A percentile compares a stretch with the other conserved stretches of the same genome.
These are phyloP conservation scores for Tetracladium setigerum DNA, from an alignment of 495 filamentous ascomycete species.

Conservation along the genomic window DNA sequence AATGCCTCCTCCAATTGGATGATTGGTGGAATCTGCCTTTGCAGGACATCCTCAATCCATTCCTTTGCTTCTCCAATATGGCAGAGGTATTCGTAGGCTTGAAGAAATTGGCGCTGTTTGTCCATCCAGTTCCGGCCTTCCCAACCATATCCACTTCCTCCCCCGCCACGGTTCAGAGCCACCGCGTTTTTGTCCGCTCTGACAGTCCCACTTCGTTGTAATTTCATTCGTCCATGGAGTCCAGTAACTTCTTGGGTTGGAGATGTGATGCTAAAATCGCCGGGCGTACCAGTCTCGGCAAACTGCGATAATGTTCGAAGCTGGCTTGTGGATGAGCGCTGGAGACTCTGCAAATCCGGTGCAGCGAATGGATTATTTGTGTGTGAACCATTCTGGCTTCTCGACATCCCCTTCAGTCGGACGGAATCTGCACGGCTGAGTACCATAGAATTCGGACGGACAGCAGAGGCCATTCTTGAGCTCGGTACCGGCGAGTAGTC, in stretches of 20 bases:
- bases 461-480: conserved; percentile 15
- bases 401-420: conserved; percentile 13
- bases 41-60: conserved; percentile 95
- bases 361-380: conserved; percentile 42
- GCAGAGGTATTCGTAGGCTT: conserved; percentile 98
- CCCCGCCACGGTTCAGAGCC: conserved; percentile 32
- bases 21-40: conserved; percentile 84
- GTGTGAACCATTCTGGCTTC: conserved; percentile 34
- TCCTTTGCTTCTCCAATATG: conserved; percentile 99
- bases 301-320: conserved; percentile 83
- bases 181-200: conserved; percentile 35
- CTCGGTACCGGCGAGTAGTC: conserved; percentile 25
- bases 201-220: conserved; percentile 66
- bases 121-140: conserved; percentile 96
- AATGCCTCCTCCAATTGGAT: conserved; percentile 94
- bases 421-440: conserved; percentile 42
- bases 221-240: conserved; percentile 69
- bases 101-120: conserved; percentile 89
- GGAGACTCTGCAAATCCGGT: conserved; percentile 69
- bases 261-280: conserved; percentile 71
- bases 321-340: conserved; percentile 80
- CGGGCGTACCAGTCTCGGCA: conserved; percentile 62
- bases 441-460: conserved; percentile 47
- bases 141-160: conserved; percentile 55
- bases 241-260: conserved; percentile 78